phyloP scores from a whole-genome alignment of 495 filamentous ascomycete species.

The Penicillium paxilli region DNA sequence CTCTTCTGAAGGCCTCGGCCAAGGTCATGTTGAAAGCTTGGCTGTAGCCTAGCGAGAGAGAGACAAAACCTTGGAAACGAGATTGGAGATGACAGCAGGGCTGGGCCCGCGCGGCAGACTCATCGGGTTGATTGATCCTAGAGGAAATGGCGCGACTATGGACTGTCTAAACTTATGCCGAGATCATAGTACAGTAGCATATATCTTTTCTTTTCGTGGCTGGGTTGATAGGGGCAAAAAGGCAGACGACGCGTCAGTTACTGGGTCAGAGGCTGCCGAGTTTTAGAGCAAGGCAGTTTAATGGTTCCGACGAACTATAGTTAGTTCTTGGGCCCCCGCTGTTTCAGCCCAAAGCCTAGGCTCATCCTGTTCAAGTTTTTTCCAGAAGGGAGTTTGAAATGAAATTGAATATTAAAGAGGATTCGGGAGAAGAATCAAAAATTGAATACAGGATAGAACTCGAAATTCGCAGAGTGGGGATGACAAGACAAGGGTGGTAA shows the following conservation, averaged over 20 bases:
- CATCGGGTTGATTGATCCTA: background rate
- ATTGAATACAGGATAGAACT: background rate
- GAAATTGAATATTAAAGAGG: background rate
- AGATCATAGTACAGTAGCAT: no score
- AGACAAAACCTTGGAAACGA: background rate
- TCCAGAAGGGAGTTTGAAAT: background rate
- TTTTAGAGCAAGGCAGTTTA: slow-evolving; percentile 7
- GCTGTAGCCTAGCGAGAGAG: background rate
- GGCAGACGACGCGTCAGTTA: slow-evolving; percentile 21
- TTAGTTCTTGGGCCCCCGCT: slow-evolving; percentile 9
- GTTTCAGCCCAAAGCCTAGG: slow-evolving; percentile 15
- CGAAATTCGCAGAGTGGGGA: background rate
- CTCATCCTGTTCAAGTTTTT: background rate
- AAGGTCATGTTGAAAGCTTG: background rate
- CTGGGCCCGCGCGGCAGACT: background rate
- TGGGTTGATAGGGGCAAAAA: background rate
- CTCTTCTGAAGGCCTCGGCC: no score
- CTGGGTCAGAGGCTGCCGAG: slow-evolving; percentile 11
- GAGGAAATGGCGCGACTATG: background rate
- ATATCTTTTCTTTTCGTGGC: no score
- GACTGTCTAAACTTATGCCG: no score
- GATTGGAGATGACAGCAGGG: background rate
- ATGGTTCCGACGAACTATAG: slow-evolving; percentile 19
- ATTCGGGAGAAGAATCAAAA: background rate
- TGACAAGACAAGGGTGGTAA: no score